A percentile compares a stretch with the other conserved stretches of the same genome.
Conservation (phyloP, 805 yeast genomes). For the Yarrowia keelungensis region DNA sequence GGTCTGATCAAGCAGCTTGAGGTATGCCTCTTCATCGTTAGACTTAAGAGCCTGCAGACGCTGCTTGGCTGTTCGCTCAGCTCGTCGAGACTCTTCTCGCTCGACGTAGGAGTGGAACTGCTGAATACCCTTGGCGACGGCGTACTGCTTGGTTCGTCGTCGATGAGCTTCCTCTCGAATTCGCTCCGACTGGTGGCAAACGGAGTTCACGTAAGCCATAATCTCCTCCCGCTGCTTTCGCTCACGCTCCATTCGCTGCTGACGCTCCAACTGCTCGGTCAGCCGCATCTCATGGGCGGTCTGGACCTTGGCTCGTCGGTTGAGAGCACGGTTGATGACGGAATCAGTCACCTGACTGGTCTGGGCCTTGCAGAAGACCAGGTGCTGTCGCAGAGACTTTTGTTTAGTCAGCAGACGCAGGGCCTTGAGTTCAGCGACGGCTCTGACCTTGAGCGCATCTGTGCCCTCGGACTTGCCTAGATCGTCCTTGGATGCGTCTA, state of each 20-base stretch:
- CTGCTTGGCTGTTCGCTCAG: slow-evolving; percentile 95
- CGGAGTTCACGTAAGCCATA: slow-evolving; percentile 47
- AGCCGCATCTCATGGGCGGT: slow-evolving; percentile 68
- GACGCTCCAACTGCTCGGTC: slow-evolving; percentile 58
- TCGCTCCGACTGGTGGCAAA: slow-evolving; percentile 45
- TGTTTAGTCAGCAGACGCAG: slow-evolving; percentile 80
- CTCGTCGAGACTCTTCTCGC: slow-evolving; percentile 84
- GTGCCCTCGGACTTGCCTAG: slow-evolving; percentile 45
- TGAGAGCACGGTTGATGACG: slow-evolving; percentile 84
- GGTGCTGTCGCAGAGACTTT: slow-evolving; percentile 82
- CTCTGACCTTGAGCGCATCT: slow-evolving; percentile 53
- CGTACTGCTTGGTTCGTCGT: slow-evolving; percentile 41
- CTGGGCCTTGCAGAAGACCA: slow-evolving; percentile 76
- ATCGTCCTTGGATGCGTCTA: slow-evolving; percentile 44
- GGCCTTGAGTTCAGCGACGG: slow-evolving; percentile 64
- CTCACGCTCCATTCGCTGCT: slow-evolving; percentile 54
- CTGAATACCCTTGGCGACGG: slow-evolving; percentile 50
- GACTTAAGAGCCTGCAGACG: slow-evolving; percentile 96
- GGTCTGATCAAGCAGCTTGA: slow-evolving; percentile 93
- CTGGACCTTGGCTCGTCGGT: slow-evolving; percentile 74
- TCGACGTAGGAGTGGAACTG: slow-evolving; percentile 77
- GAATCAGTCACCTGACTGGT: slow-evolving; percentile 58
- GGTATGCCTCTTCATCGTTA: slow-evolving; percentile 96
- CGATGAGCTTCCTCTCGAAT: slow-evolving; percentile 44
- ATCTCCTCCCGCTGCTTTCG: slow-evolving; percentile 50